phyloP scores from a whole-genome alignment of 2,329 filamentous ascomycete genomes.

The Colletotrichum sp. region DNA sequence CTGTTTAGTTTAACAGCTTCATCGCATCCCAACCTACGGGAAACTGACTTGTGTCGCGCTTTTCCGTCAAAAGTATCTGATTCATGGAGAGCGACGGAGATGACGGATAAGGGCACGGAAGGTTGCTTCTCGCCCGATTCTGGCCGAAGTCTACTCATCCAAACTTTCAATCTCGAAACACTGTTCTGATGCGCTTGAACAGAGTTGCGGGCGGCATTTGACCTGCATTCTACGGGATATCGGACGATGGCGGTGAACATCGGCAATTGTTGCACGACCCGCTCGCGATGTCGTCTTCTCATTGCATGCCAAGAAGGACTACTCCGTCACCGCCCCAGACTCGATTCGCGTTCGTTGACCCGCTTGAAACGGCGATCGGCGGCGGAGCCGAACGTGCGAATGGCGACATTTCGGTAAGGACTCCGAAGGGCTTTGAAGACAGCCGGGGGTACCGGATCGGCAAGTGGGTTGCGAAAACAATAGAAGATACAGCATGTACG shows the following conservation, averaged over 20 bases:
- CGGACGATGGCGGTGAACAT: neutral
- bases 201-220: neutral
- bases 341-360: neutral
- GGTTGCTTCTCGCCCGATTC: neutral
- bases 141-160: neutral
- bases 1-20: neutral
- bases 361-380: neutral
- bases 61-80: neutral
- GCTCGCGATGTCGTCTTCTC: neutral
- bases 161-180: neutral
- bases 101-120: neutral
- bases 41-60: neutral
- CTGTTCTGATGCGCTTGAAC: neutral
- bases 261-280: neutral
- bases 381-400: neutral
- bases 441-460: neutral
- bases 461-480: neutral
- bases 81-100: neutral
- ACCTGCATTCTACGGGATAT: neutral
- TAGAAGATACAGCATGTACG: neutral
- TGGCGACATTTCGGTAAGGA: neutral
- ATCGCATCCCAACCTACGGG: neutral
- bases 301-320: neutral
- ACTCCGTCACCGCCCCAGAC: neutral
- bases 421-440: neutral